These are phyloP conservation scores for Kalanchoe fedtschenkoi DNA, from an alignment of 164 flowering plant species.

Conservation along the genomic window DNA sequence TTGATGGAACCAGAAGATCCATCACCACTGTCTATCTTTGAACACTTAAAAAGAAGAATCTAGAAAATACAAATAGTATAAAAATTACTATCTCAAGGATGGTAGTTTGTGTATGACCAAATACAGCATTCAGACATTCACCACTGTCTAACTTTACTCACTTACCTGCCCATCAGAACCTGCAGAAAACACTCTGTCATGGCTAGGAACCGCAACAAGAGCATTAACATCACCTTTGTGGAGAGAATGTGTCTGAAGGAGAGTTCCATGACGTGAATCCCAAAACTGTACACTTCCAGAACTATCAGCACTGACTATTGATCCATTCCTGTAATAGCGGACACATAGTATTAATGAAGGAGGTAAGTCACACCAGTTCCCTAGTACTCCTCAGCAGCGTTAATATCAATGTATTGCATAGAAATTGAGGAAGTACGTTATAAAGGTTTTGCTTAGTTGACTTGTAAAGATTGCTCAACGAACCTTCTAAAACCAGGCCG, in stretches of 20 bases:
- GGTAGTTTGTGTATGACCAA: neutral
- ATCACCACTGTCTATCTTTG: slow-evolving; percentile 24
- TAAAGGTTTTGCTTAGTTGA: too few relatives aligned
- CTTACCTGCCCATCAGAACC: slow-evolving; percentile 97
- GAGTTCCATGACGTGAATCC: slow-evolving; percentile 77
- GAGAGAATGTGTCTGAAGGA: slow-evolving; percentile 60
- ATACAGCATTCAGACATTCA: neutral
- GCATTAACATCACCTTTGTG: slow-evolving; percentile 94
- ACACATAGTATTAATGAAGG: neutral
- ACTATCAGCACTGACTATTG: slow-evolving; percentile 92
- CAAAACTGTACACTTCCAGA: slow-evolving; percentile 87
- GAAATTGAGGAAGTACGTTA: too few relatives aligned
- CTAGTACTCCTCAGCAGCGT: too few relatives aligned
- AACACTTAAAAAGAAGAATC: slow-evolving; percentile 75
- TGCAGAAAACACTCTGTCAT: slow-evolving; percentile 80
- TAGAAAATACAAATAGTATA: slow-evolving; percentile 15
- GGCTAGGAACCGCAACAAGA: slow-evolving; percentile 69
- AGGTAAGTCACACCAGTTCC: neutral
- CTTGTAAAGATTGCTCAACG: too few relatives aligned
- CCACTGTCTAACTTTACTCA: neutral
- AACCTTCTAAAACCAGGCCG: too few relatives aligned
- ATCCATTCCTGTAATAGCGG: slow-evolving; percentile 56
- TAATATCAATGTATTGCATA: too few relatives aligned
- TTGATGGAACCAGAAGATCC: slow-evolving; percentile 24
- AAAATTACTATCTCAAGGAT: neutral